A percentile compares a stretch with the other conserved stretches of the same genome.
Conservation (phyloP, 176 grass and related monocot genomes). For the Tillandsia fasciculata region DNA sequence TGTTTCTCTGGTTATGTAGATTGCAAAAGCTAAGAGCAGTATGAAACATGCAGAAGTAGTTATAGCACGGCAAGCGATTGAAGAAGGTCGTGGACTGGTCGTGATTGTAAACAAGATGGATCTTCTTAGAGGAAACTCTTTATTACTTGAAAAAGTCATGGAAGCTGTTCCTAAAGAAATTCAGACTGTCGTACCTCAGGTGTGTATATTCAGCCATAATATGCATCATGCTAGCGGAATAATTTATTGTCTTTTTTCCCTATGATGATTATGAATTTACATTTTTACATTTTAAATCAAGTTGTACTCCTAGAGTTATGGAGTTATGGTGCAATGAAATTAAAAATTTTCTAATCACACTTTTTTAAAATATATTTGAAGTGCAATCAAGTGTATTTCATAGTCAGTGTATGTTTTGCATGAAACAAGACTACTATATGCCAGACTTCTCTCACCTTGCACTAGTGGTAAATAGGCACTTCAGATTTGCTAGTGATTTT, state of each 20-base stretch:
- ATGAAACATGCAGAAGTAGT: conserved; percentile 83
- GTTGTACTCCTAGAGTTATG: neutral
- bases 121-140: conserved; percentile 61
- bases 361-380: neutral
- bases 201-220: conserved; percentile 17
- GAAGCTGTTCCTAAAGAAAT: conserved; percentile 81
- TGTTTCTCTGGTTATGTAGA: conserved; percentile 41
- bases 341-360: neutral
- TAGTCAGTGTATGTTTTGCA: too few relatives aligned
- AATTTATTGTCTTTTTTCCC: neutral
- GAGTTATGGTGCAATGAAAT: neutral
- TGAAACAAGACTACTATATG: too few relatives aligned
- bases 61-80: conserved; percentile 84
- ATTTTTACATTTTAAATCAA: neutral
- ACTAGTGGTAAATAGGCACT: too few relatives aligned
- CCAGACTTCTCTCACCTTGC: too few relatives aligned
- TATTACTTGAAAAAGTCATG: conserved; percentile 52
- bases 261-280: conserved; percentile 3
- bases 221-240: neutral
- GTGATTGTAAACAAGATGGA: conserved; percentile 99
- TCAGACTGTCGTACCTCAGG: conserved; percentile 86
- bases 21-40: conserved; percentile 66
- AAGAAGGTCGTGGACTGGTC: conserved; percentile 89
- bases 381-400: neutral
- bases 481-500: too few relatives aligned